phyloP scores from a whole-genome alignment of 768 basidiomycete genomes.

The Trichaptum fuscoviolaceum region DNA sequence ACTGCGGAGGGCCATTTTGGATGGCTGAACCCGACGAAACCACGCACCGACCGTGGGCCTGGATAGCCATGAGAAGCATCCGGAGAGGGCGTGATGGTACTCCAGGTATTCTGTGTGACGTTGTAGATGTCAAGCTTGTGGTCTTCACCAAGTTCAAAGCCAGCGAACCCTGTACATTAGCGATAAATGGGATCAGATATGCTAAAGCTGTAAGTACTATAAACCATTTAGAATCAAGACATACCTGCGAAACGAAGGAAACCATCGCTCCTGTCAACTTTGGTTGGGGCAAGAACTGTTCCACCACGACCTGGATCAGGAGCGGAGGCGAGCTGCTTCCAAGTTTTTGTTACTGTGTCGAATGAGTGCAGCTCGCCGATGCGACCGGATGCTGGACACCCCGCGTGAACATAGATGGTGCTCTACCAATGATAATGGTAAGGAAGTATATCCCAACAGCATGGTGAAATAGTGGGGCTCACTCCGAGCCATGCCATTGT shows the following conservation, averaged over 20 bases:
- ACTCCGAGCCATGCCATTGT: conserved; percentile 25
- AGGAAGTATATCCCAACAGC: neutral
- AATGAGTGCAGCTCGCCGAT: conserved; percentile 30
- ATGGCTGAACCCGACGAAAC: conserved; percentile 25
- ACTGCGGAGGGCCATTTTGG: conserved; percentile 14
- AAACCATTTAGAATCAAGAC: conserved; percentile 3
- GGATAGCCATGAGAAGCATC: conserved; percentile 27
- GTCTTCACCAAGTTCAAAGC: conserved; percentile 28
- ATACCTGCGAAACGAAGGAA: conserved; percentile 35
- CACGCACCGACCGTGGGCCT: conserved; percentile 30
- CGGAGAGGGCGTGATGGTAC: conserved; percentile 17
- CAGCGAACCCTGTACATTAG: conserved; percentile 26
- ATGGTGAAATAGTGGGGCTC: no score
- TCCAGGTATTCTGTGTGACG: conserved; percentile 20
- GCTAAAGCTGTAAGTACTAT: neutral
- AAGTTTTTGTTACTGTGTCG: conserved; percentile 22
- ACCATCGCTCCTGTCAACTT: conserved; percentile 16
- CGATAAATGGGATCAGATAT: conserved; percentile 15
- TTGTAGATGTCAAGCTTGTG: conserved; percentile 32
- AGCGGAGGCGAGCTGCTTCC: conserved; percentile 29
- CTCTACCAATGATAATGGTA: conserved; percentile 16
- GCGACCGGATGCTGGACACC: conserved; percentile 33
- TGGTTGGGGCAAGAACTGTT: conserved; percentile 30
- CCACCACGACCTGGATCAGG: conserved; percentile 37
- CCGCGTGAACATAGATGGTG: conserved; percentile 35